These are phyloP conservation scores for Coffea canephora DNA, from an alignment of 257 asterid genomes.

Conservation along the genomic window DNA sequence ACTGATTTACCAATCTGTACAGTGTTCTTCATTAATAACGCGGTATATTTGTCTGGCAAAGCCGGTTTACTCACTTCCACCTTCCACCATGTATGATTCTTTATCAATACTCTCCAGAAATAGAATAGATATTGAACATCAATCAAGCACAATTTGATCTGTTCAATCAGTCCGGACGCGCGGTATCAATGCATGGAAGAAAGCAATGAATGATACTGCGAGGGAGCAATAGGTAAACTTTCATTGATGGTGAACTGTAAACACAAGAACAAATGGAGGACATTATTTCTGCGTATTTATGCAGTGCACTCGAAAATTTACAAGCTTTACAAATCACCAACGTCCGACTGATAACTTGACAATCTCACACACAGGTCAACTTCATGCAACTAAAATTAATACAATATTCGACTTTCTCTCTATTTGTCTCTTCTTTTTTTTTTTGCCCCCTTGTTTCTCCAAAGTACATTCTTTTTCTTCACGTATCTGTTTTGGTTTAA, in stretches of 20 bases:
- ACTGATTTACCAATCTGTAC: too few species aligned
- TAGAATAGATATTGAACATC: too few species aligned
- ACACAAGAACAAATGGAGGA: not conserved
- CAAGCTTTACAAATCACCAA: not conserved
- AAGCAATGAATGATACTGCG: not conserved
- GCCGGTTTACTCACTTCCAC: not conserved
- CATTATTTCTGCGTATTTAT: not conserved
- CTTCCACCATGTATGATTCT: too few species aligned
- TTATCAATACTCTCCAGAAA: too few species aligned
- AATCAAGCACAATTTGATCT: too few species aligned
- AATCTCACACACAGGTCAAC: not conserved
- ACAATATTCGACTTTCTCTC: not conserved
- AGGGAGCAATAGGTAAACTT: not conserved
- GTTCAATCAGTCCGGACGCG: not conserved
- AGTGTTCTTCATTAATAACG: too few species aligned
- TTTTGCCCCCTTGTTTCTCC: not conserved
- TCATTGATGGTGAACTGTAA: slow-evolving; percentile 1
- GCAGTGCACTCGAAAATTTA: slow-evolving; percentile 10
- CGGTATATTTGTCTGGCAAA: not conserved
- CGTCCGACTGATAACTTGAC: slow-evolving; percentile 5
- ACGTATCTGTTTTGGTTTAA: not conserved
- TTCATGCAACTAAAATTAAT: not conserved
- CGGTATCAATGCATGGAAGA: not conserved
- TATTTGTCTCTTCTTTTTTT: not conserved
- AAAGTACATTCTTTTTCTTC: not conserved